These are phyloP conservation scores for Aegilops bicornis DNA, from an alignment of 176 grass and related monocot species.

Conservation along the genomic window DNA sequence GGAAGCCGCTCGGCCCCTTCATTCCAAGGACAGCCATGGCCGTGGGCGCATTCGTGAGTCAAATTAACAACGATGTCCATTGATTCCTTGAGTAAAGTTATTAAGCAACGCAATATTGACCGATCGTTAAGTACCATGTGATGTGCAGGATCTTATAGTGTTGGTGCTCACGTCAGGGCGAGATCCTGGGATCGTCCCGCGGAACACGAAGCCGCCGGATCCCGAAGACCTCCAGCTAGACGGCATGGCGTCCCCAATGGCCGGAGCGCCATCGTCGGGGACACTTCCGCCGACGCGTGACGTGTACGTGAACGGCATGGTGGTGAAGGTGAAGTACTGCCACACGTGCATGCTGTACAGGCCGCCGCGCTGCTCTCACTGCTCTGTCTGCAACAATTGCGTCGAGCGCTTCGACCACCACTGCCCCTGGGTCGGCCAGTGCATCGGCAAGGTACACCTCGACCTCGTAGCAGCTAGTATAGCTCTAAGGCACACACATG, in stretches of 20 bases:
- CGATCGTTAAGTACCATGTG: neutral
- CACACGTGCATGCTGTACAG: conserved; percentile 94
- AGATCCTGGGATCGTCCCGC: conserved; percentile 86
- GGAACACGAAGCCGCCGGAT: conserved; percentile 68
- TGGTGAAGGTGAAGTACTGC: conserved; percentile 93
- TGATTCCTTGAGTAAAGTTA: neutral
- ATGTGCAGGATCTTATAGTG: conserved; percentile 59
- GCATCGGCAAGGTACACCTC: conserved; percentile 73
- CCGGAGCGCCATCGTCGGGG: conserved; percentile 5
- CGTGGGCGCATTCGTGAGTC: conserved; percentile 75
- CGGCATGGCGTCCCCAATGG: conserved; percentile 3
- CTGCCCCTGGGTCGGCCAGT: conserved; percentile 95
- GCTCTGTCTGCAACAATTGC: conserved; percentile 97
- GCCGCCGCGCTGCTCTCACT: conserved; percentile 83
- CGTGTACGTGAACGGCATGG: conserved; percentile 61
- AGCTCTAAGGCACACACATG: neutral
- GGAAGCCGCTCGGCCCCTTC: conserved; percentile 47
- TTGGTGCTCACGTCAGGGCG: conserved; percentile 80
- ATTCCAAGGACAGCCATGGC: conserved; percentile 56
- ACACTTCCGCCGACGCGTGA: conserved; percentile 66
- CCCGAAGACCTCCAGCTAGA: conserved; percentile 31
- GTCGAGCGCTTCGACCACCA: conserved; percentile 94
- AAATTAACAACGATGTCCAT: neutral
- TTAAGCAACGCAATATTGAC: neutral
- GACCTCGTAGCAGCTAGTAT: neutral